Evolutionary conservation across 768 basidiomycete genomes (phyloP).

Genomic region (Amanita thiersii): DNA sequence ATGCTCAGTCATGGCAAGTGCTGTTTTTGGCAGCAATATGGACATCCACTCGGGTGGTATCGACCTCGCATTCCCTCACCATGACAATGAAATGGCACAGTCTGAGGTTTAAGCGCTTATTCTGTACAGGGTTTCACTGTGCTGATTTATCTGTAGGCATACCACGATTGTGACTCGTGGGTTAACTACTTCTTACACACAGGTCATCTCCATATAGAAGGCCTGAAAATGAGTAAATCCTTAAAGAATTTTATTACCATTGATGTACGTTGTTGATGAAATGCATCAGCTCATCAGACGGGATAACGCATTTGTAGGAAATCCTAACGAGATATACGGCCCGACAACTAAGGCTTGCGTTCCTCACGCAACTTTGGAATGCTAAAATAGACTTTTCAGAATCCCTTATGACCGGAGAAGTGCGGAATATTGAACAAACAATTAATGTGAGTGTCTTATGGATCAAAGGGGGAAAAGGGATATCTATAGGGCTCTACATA

Average conservation of each 20-base stretch:
- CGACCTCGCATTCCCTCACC: slow-evolving; percentile 98
- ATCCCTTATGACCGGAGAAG: slow-evolving; percentile 82
- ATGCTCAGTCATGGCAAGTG: slow-evolving; percentile 97
- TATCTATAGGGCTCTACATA: slow-evolving; percentile 19
- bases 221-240: slow-evolving; percentile 98
- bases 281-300: neutral
- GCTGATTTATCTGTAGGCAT: slow-evolving; percentile 50
- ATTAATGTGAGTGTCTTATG: slow-evolving; percentile 60
- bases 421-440: slow-evolving; percentile 71
- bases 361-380: slow-evolving; percentile 89
- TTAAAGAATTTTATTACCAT: slow-evolving; percentile 99
- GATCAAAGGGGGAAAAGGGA: slow-evolving; percentile 7
- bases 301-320: slow-evolving; percentile 43
- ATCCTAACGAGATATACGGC: slow-evolving; percentile 77
- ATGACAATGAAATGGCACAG: slow-evolving; percentile 98
- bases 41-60: slow-evolving; percentile 98
- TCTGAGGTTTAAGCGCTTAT: slow-evolving; percentile 56
- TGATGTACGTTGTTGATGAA: slow-evolving; percentile 41
- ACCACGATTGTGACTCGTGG: slow-evolving; percentile 87
- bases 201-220: slow-evolving; percentile 96
- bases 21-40: slow-evolving; percentile 82
- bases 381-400: slow-evolving; percentile 93
- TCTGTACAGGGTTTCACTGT: neutral
- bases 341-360: slow-evolving; percentile 85
- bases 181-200: slow-evolving; percentile 99